Evolutionary conservation across 768 basidiomycete species (phyloP), one percentile per base, ranked within the genome.

Genomic region (Leccinum subtestaceum): DNA sequence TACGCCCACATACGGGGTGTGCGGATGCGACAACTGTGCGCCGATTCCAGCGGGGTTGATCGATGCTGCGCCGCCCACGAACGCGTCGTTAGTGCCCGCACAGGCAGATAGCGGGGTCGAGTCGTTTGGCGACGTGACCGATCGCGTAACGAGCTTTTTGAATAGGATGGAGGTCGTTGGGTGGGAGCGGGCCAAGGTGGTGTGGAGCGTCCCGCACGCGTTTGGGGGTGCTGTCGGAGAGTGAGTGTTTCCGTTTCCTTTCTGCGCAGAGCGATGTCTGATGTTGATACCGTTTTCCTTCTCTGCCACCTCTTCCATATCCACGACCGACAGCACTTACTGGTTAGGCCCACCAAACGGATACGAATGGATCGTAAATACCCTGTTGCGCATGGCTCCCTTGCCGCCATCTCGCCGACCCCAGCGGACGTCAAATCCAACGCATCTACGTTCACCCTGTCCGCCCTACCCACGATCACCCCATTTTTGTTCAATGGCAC

Each of bases 191-290:
- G 82, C 80, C 9, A 86, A 88, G 65, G 78, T 84, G 2, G 78
- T 90, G 3, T 93, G 91, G 91, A 83, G 84, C 5, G 89, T 91
- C 0, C 87, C 89, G 2, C 90, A 92, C 69, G 89, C 81, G 1
- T 92, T 92, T 62, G 88, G 88, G 36, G 80, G 80, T 46, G 63
- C 53, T 19, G 13, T 66, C 3, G 68, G 66, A 25, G 66, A 69
- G 75, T 78, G 50, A 67, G 77, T 71, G 4, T 3, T 15, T 15
- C 15, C 36, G 6, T 36, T 36, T 25, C 36, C 7, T 15, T 36
- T 8, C 11, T 17, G 19, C 25, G 1, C 34, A 8, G 21, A 53
- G 4, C 13, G 11, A 12, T 13, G 21, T 25, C 52, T 52, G 29
- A 56, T 36, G 13, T 36, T 36, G 36, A 36, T 15, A 51, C 17